Conservation (phyloP, 352 stramenopile genomes). For the Phytophthora tubulina region DNA sequence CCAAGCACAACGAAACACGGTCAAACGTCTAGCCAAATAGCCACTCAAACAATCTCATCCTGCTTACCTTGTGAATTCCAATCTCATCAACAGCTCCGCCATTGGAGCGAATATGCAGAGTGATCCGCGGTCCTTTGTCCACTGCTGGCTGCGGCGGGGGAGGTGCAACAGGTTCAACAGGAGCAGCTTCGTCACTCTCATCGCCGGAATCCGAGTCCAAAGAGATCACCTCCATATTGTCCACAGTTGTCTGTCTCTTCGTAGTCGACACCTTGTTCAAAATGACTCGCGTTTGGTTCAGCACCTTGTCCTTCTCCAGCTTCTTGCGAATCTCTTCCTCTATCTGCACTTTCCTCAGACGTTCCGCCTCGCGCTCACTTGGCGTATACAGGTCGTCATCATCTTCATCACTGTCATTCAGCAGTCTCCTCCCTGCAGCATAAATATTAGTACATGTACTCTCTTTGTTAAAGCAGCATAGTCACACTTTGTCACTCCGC, state of each 20-base stretch:
- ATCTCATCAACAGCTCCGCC: conserved; percentile 64
- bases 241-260: conserved; percentile 29
- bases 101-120: conserved; percentile 70
- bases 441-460: conserved; percentile 2
- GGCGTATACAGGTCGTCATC: conserved; percentile 55
- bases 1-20: neutral
- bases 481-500: neutral
- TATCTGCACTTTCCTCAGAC: conserved; percentile 47
- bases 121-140: conserved; percentile 65
- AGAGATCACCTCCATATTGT: conserved; percentile 57
- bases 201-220: conserved; percentile 68
- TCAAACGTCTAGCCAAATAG: neutral
- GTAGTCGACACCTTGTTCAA: conserved; percentile 53
- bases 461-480: neutral
- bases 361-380: conserved; percentile 49
- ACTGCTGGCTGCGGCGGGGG: conserved; percentile 3
- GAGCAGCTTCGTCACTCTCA: conserved; percentile 16
- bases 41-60: neutral
- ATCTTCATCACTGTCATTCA: conserved; percentile 44
- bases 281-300: conserved; percentile 71
- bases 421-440: conserved; percentile 19
- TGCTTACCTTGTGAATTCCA: conserved; percentile 59
- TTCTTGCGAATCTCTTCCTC: conserved; percentile 64
- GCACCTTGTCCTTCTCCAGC: conserved; percentile 61
- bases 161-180: conserved; percentile 9